Conservation (phyloP, 106 monocot genomes). For the Gastrodia elata region DNA sequence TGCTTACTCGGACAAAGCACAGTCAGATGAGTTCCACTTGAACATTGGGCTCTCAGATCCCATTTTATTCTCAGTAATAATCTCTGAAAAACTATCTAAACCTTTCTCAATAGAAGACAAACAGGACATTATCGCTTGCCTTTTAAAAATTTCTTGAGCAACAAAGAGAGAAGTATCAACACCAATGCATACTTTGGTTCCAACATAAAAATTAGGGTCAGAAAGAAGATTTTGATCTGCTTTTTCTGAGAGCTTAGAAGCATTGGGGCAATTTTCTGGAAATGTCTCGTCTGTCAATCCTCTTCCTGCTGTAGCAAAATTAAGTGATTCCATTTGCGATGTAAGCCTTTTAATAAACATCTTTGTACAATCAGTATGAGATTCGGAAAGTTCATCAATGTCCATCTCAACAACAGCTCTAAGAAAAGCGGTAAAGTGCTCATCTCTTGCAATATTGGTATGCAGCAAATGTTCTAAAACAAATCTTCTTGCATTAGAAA, state of each 20-base stretch:
- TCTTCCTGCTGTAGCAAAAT: conserved; percentile 11
- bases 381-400: conserved; percentile 21
- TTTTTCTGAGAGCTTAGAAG: background rate
- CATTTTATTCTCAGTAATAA: conserved; percentile 9
- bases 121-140: conserved; percentile 32
- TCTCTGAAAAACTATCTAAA: conserved; percentile 19
- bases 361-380: conserved; percentile 9
- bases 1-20: conserved; percentile 14
- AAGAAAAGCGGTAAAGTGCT: conserved; percentile 36
- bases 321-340: conserved; percentile 25
- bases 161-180: conserved; percentile 32
- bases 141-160: conserved; percentile 41
- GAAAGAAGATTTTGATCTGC: background rate
- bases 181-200: conserved; percentile 8
- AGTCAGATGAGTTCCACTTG: background rate
- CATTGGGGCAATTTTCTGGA: background rate
- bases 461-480: conserved; percentile 53
- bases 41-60: conserved; percentile 5
- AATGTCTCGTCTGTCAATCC: conserved; percentile 3
- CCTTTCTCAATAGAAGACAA: conserved; percentile 36
- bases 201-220: background rate
- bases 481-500: conserved; percentile 47
- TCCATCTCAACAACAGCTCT: conserved; percentile 53
- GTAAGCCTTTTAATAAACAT: conserved; percentile 33
- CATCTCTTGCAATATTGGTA: conserved; percentile 23